Conservation (phyloP, 1,284 basidiomycete genomes). For the Ganoderma sinense region DNA sequence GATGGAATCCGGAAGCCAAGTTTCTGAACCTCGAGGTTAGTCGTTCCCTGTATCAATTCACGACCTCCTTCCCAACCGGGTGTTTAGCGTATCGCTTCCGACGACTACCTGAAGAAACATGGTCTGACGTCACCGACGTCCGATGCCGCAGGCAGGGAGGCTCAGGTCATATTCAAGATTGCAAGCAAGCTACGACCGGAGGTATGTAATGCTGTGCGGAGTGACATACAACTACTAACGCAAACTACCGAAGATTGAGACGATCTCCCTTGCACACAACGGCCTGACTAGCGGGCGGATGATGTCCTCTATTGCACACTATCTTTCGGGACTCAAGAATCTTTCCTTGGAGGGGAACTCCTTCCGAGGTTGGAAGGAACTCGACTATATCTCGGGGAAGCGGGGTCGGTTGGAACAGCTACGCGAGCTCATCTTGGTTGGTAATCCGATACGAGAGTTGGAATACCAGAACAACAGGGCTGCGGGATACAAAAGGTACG, state of each 20-base stretch:
- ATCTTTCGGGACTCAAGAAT: slow-evolving; percentile 78
- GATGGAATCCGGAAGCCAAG: slow-evolving; percentile 71
- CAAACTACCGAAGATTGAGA: slow-evolving; percentile 60
- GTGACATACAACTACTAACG: slow-evolving; percentile 9
- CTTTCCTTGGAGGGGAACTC: slow-evolving; percentile 84
- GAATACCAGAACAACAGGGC: slow-evolving; percentile 63
- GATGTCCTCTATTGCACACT: slow-evolving; percentile 66
- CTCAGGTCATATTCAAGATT: slow-evolving; percentile 87
- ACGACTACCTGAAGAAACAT: slow-evolving; percentile 74
- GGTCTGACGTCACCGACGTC: slow-evolving; percentile 71
- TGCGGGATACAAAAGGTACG: slow-evolving; percentile 73
- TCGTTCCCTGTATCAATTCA: slow-evolving; percentile 8
- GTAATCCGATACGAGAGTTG: slow-evolving; percentile 80
- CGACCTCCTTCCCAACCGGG: slow-evolving; percentile 7
- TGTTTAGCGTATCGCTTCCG: slow-evolving; percentile 66
- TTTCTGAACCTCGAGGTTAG: slow-evolving; percentile 86
- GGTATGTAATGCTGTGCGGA: slow-evolving; percentile 47
- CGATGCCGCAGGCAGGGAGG: slow-evolving; percentile 65
- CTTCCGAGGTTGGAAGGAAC: slow-evolving; percentile 69
- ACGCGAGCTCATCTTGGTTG: slow-evolving; percentile 80
- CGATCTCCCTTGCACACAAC: slow-evolving; percentile 78
- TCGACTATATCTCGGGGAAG: slow-evolving; percentile 67
- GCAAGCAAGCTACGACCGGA: slow-evolving; percentile 80
- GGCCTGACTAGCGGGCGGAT: slow-evolving; percentile 54
- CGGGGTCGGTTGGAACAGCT: slow-evolving; percentile 69